A percentile compares a stretch with the other conserved stretches of the same genome.
These are phyloP conservation scores for Alternaria angustiovoidea DNA, from an alignment of 2,329 filamentous ascomycete genomes.

Conservation along the genomic window DNA sequence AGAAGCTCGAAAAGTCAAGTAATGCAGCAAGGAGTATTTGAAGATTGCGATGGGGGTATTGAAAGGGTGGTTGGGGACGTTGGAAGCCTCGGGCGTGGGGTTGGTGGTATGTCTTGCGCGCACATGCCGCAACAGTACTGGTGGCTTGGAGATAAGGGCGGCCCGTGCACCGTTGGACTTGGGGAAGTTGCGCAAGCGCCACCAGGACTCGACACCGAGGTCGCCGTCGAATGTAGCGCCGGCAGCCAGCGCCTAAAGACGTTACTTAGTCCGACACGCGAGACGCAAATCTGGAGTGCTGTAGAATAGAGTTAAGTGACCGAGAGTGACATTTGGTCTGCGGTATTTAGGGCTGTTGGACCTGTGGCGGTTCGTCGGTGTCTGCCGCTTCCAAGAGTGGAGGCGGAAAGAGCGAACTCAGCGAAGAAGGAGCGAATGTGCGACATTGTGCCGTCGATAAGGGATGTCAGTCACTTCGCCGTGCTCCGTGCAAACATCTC, in stretches of 20 bases:
- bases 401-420: constrained; percentile 10
- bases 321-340: constrained; percentile 14
- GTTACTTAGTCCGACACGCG: constrained; percentile 12
- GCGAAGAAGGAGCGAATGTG: constrained; percentile 6
- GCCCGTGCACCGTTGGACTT: constrained; percentile 13
- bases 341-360: constrained; percentile 3
- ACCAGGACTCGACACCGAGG: constrained; percentile 12
- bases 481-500: background rate
- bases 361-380: constrained; percentile 4
- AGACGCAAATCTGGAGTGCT: constrained; percentile 18
- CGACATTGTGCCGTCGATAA: background rate
- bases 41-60: background rate
- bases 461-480: background rate
- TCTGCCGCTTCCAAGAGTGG: constrained; percentile 1
- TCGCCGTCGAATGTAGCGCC: constrained; percentile 5
- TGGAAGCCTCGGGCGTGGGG: constrained; percentile 1
- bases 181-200: constrained; percentile 17
- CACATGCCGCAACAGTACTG: constrained; percentile 18
- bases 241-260: constrained; percentile 7
- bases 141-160: constrained; percentile 11
- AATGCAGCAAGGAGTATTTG: background rate
- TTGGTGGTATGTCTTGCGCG: constrained; percentile 6
- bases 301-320: constrained; percentile 7
- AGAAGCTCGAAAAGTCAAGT: background rate
- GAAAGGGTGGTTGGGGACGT: constrained; percentile 4